Evolutionary conservation across 208 protist species (phyloP).

Genomic region (Leishmania turanica): DNA sequence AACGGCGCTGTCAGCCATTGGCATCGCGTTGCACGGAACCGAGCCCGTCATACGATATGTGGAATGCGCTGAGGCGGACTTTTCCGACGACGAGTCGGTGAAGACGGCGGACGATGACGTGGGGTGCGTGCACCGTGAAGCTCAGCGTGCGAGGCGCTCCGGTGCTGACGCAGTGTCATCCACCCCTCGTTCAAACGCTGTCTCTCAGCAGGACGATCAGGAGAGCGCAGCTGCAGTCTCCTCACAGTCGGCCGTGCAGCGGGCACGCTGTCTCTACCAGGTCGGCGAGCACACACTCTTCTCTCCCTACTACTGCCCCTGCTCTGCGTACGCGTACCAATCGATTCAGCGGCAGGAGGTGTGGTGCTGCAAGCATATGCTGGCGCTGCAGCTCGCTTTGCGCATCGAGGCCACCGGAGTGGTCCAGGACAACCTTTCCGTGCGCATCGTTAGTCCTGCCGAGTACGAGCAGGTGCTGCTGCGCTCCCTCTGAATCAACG

Average conservation of each 20-base stretch:
- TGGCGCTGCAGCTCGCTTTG: conserved; percentile 74
- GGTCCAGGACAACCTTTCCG: conserved; percentile 47
- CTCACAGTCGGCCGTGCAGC: neutral
- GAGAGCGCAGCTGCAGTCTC: neutral
- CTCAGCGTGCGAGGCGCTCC: neutral
- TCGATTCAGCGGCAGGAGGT: conserved; percentile 72
- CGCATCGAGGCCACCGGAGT: conserved; percentile 56
- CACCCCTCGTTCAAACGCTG: too few relatives aligned
- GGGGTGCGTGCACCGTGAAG: neutral
- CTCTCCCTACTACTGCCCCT: conserved; percentile 82
- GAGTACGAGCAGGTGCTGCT: conserved; percentile 35
- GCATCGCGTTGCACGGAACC: conserved; percentile 72
- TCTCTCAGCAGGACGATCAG: neutral
- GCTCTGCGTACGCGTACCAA: conserved; percentile 77
- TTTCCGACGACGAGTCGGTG: neutral
- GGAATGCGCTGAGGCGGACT: conserved; percentile 11
- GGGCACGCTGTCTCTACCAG: conserved; percentile 59
- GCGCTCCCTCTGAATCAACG: conserved; percentile 9
- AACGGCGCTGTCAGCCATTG: conserved; percentile 72
- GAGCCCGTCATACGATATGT: conserved; percentile 73
- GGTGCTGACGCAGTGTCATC: neutral
- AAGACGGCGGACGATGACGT: neutral
- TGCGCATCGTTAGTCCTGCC: conserved; percentile 35
- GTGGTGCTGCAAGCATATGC: conserved; percentile 85
- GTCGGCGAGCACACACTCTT: conserved; percentile 79